phyloP scores from a whole-genome alignment of 2,329 filamentous ascomycete species.

The Nigrospora osmanthi region DNA sequence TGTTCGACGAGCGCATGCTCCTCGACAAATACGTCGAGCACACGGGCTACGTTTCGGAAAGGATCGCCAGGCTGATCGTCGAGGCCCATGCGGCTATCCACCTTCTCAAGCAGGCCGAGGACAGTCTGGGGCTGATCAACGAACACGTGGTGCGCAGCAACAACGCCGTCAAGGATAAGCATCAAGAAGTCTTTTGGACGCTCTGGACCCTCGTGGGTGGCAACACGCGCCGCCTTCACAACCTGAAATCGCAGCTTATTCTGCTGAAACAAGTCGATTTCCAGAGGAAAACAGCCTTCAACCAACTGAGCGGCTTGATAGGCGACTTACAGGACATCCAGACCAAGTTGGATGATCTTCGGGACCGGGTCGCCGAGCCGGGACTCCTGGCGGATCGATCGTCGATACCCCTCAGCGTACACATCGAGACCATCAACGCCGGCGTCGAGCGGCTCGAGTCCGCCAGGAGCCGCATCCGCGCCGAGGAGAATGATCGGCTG shows the following conservation, averaged over 20 bases:
- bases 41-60: slow-evolving; percentile 60
- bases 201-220: slow-evolving; percentile 71
- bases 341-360: slow-evolving; percentile 60
- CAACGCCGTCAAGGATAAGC: slow-evolving; percentile 46
- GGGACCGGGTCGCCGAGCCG: slow-evolving; percentile 62
- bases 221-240: slow-evolving; percentile 52
- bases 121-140: slow-evolving; percentile 61
- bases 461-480: slow-evolving; percentile 51
- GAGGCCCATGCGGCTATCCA: slow-evolving; percentile 62
- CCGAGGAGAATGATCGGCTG: slow-evolving; percentile 51
- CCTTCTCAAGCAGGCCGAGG: slow-evolving; percentile 60
- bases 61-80: slow-evolving; percentile 58
- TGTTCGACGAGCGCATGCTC: slow-evolving; percentile 53
- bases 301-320: slow-evolving; percentile 62
- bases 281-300: slow-evolving; percentile 59
- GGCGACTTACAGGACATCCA: slow-evolving; percentile 69
- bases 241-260: slow-evolving; percentile 54
- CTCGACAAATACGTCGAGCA: slow-evolving; percentile 71
- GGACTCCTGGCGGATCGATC: slow-evolving; percentile 44
- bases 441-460: slow-evolving; percentile 65
- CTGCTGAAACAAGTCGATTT: slow-evolving; percentile 58
- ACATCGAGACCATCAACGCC: slow-evolving; percentile 67
- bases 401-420: slow-evolving; percentile 59
- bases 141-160: slow-evolving; percentile 60
- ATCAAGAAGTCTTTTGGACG: slow-evolving; percentile 58